Percentiles rank a stretch among this genome's conserved stretches.
These are phyloP conservation scores for Capronia epimyces DNA, from an alignment of 2,329 filamentous ascomycete genomes.

Conservation along the genomic window DNA sequence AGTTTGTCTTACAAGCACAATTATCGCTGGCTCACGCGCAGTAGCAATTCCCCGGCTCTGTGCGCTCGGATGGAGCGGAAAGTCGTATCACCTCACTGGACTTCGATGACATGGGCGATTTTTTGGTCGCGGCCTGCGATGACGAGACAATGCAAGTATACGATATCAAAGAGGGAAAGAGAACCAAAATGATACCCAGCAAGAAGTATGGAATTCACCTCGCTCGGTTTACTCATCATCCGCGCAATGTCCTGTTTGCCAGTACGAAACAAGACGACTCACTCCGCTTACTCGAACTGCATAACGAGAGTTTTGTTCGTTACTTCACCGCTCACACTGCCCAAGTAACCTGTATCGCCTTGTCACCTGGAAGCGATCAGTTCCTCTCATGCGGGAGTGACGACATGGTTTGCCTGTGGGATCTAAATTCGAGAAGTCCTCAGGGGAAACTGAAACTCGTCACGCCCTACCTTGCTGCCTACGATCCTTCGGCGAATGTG, in stretches of 20 bases:
- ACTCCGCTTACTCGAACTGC: constrained; percentile 75
- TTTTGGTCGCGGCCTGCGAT: constrained; percentile 82
- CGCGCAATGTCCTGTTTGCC: constrained; percentile 86
- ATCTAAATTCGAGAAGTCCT: constrained; percentile 71
- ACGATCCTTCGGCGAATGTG: constrained; percentile 85
- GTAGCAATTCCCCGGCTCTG: constrained; percentile 52
- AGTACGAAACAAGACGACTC: constrained; percentile 90
- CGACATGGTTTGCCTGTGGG: constrained; percentile 88
- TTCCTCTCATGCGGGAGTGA: constrained; percentile 91
- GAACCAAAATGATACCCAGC: constrained; percentile 81
- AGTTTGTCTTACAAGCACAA: constrained; percentile 3
- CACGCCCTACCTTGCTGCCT: constrained; percentile 76
- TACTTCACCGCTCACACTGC: constrained; percentile 91
- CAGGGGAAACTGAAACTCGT: constrained; percentile 76
- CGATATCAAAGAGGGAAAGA: constrained; percentile 82
- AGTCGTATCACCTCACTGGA: constrained; percentile 81
- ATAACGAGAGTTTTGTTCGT: constrained; percentile 93
- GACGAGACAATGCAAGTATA: constrained; percentile 96
- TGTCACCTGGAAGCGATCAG: constrained; percentile 81
- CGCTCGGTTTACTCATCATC: constrained; percentile 88
- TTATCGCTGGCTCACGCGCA: not conserved
- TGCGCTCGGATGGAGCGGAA: constrained; percentile 33
- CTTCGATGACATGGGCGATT: constrained; percentile 92
- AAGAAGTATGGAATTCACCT: constrained; percentile 97
- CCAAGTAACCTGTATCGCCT: constrained; percentile 72